Evolutionary conservation across 1,139 yeast species (phyloP), one percentile per base, ranked within the genome.

Genomic region (Yueomyces sp.): DNA sequence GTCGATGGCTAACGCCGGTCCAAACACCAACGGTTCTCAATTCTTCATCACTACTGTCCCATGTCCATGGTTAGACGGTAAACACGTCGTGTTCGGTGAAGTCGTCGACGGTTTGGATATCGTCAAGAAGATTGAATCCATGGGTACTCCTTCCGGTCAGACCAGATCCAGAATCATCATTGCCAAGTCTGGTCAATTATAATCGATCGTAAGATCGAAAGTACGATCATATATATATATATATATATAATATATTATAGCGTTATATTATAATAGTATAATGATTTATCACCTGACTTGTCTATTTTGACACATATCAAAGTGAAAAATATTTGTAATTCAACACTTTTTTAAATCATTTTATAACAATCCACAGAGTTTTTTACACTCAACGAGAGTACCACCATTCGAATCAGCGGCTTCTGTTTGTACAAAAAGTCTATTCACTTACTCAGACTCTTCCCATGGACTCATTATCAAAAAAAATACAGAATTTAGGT

Each of bases 1-100:
- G 66, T 85, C 96, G 59, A 91, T 91, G 98, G 98, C 98, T 68
- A 91, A 91, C 65, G 96, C 97, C 59, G 98, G 98, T 65, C 96
- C 96, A 70, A 86, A 89, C 89, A 89, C 97, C 79, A 91, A 91
- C 75, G 98, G 98, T 55, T 89, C 97, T 48, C 98, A 91, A 74
- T 91, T 91, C 76, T 91, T 91, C 79, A 78, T 91, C 71, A 91
- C 98, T 76, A 89, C 97, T 51, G 96, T 89, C 48, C 77, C 87
- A 61, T 74, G 84, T 68, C 84, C 96, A 56, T 89, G 97, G 96
- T 81, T 91, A 71, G 97, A 91, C 66, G 97, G 97, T 67, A 83
- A 82, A 75, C 98, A 91, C 81, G 96, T 87, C 69, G 98, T 91
- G 53, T 91, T 89, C 61, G 98, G 98, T 68, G 96, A 89, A 75